Evolutionary conservation across 352 stramenopile species (phyloP), one percentile per base, ranked within the genome.

Genomic region (Phytophthora niederhauseri): DNA sequence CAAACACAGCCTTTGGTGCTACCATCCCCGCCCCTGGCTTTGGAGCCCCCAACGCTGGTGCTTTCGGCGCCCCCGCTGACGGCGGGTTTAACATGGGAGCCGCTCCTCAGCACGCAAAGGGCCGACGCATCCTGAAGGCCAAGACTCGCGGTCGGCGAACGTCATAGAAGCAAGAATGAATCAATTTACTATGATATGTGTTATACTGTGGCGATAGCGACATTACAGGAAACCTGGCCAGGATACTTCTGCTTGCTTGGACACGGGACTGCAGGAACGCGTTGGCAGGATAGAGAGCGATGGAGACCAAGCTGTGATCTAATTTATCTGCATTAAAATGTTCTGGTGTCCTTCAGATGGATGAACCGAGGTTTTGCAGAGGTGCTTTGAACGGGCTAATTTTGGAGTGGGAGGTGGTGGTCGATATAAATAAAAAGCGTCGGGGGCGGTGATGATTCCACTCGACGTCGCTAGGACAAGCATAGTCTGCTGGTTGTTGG

Each of bases 81-180:
- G 84, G 82, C 24, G 76, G 79, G 26, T 96, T 96, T 50, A 89
- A 66, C 61, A 84, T 94, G 68, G 89, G 89, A 6, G 76, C 77
- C 7, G 80, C 85, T 50, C 84, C 72, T 0, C 69, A 83, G 38
- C 70, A 78, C 12, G 68, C 69, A 9, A 89, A 88, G 66, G 73
- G 73, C 20, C 81, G 85, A 48, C 85, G 85, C 41, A 92, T 94
- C 59, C 61, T 94, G 53, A 89, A 87, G 60, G 79, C 81, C 34
- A 75, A 72, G 58, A 24, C 58, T 66, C 72, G 76, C 41, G 24
- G 2, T 59, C 64, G 73, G 51, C 61, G 73, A 69, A 77, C 72
- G 60, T 71, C 68, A 75, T 77, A 76, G 60, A 72, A 74, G 56
- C 57, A 72, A 78, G 63, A 74, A 76, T 73, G 48, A 75, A 76